Evolutionary conservation across 805 yeast species (phyloP).

Genomic region (Diddensiella santjacobensis): DNA sequence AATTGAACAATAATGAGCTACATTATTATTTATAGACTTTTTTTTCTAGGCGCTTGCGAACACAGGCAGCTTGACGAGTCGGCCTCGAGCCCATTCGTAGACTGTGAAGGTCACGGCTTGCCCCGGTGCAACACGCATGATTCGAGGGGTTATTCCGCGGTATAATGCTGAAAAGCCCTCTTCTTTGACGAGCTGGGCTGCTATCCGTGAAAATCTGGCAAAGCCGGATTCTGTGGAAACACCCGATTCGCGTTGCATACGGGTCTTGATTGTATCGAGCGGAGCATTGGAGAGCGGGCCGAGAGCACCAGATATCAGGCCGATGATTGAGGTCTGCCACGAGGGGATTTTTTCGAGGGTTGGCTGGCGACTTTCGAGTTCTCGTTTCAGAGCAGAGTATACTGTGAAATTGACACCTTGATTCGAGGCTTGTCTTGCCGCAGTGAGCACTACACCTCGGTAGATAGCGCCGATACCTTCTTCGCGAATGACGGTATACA

Average conservation of each 20-base stretch:
- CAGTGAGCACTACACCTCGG: conserved; percentile 93
- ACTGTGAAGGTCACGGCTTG: conserved; percentile 98
- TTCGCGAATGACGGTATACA: conserved; percentile 75
- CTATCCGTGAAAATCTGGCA: conserved; percentile 75
- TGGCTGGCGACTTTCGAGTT: conserved; percentile 51
- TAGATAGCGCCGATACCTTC: conserved; percentile 88
- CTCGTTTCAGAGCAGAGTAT: conserved; percentile 77
- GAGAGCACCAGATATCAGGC: conserved; percentile 90
- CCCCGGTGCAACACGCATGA: conserved; percentile 99
- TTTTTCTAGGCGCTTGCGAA: conserved; percentile 10
- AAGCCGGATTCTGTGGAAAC: conserved; percentile 60
- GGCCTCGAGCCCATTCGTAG: conserved; percentile 78
- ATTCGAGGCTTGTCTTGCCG: conserved; percentile 96
- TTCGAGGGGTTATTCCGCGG: conserved; percentile 97
- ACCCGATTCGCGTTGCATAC: conserved; percentile 87
- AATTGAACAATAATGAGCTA: background rate
- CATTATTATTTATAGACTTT: background rate
- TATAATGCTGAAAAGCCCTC: conserved; percentile 87
- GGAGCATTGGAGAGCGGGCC: conserved; percentile 99
- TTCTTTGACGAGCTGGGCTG: conserved; percentile 74
- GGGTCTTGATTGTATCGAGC: conserved; percentile 91
- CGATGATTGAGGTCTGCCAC: conserved; percentile 91
- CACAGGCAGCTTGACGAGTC: conserved; percentile 42
- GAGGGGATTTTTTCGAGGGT: conserved; percentile 68
- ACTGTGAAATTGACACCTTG: conserved; percentile 98